Evolutionary conservation across 2,329 filamentous ascomycete genomes (phyloP).

Genomic region (Epichloe coenophiala): DNA sequence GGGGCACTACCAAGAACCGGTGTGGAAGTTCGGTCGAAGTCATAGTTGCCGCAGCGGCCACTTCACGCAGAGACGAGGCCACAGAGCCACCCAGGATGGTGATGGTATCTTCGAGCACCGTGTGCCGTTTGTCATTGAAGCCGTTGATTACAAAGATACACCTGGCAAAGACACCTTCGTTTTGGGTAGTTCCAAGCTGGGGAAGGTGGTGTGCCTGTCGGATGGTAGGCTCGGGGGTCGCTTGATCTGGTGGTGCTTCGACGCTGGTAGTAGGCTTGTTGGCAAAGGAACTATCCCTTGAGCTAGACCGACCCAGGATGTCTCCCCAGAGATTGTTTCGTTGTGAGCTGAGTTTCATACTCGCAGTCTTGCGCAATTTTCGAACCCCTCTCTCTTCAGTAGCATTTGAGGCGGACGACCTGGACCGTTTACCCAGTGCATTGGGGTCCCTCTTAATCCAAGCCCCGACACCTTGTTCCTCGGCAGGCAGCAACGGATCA

Average conservation of each 20-base stretch:
- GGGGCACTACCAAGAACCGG: slow-evolving; percentile 42
- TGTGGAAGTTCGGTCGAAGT: slow-evolving; percentile 17
- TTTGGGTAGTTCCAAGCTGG: not conserved
- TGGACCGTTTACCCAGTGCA: slow-evolving; percentile 43
- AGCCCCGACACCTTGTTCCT: slow-evolving; percentile 64
- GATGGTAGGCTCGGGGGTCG: slow-evolving; percentile 3
- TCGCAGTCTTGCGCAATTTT: slow-evolving; percentile 79
- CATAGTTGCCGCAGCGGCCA: slow-evolving; percentile 14
- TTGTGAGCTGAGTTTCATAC: slow-evolving; percentile 68
- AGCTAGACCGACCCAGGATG: slow-evolving; percentile 47
- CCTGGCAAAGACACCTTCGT: slow-evolving; percentile 34
- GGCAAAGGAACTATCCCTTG: slow-evolving; percentile 21
- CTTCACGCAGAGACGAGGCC: slow-evolving; percentile 28
- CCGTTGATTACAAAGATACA: slow-evolving; percentile 48
- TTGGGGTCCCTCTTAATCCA: slow-evolving; percentile 44
- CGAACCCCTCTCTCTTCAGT: slow-evolving; percentile 44
- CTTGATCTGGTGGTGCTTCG: slow-evolving; percentile 4
- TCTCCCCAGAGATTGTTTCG: slow-evolving; percentile 82
- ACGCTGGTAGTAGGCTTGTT: slow-evolving; percentile 9
- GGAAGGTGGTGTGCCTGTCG: slow-evolving; percentile 3
- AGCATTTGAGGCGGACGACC: slow-evolving; percentile 31
- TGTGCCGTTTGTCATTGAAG: slow-evolving; percentile 39
- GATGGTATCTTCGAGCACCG: slow-evolving; percentile 34
- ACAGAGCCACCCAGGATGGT: slow-evolving; percentile 33
- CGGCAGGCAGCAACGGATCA: slow-evolving; percentile 54